Evolutionary conservation across 148 eudicot species (phyloP).

Genomic region (Vaccinium macrocarpon): DNA sequence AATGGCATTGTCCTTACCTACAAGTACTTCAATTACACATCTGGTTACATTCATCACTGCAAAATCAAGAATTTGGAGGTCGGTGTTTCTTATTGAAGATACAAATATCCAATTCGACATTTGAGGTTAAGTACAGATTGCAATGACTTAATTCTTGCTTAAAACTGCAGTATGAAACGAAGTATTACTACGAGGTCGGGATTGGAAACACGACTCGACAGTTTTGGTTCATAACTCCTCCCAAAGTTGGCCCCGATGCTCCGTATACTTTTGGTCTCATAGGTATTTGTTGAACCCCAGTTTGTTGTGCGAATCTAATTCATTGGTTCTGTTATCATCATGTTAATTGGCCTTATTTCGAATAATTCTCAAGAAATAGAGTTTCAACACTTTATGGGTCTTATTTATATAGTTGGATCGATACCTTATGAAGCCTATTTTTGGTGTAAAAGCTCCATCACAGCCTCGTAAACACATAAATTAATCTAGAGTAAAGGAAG

Average conservation of each 20-base stretch:
- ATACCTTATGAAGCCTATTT: not conserved
- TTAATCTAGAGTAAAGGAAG: not conserved
- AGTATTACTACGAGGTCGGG: constrained; percentile 73
- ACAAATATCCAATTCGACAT: not conserved
- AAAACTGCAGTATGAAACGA: constrained; percentile 58
- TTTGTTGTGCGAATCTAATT: not conserved
- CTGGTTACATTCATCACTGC: constrained; percentile 80
- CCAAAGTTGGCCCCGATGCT: constrained; percentile 68
- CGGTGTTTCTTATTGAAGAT: constrained; percentile 1
- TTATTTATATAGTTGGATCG: not conserved
- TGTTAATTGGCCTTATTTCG: not conserved
- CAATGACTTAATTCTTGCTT: constrained; percentile 1
- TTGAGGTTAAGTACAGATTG: not conserved
- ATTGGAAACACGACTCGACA: constrained; percentile 44
- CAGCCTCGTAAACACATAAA: not conserved
- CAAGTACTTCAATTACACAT: constrained; percentile 69
- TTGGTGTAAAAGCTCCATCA: not conserved
- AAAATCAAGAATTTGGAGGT: constrained; percentile 68
- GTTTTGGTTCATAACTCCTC: constrained; percentile 83
- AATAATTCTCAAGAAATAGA: not conserved
- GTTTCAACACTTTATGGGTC: not conserved
- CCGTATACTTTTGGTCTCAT: constrained; percentile 88
- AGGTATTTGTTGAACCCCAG: constrained; percentile 42
- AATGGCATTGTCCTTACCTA: constrained; percentile 50
- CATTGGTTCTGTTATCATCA: not conserved